Conservation (phyloP, 139 green algal genomes). For the Asterochloris sp. region DNA sequence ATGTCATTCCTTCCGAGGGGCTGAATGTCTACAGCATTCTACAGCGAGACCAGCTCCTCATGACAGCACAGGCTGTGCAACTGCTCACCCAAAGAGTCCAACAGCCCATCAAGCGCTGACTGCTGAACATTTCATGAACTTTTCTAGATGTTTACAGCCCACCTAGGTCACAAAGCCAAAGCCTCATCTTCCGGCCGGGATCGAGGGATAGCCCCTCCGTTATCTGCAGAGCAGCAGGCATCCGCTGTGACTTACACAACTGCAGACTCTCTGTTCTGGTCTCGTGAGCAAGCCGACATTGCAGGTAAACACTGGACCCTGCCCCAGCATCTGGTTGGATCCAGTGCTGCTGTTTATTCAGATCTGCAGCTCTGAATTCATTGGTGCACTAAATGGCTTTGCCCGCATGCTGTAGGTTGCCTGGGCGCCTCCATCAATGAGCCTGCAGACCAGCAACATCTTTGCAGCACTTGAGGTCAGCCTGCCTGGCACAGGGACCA, state of each 20-base stretch:
- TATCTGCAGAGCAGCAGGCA: not conserved
- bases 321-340: too few relatives aligned
- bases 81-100: not conserved
- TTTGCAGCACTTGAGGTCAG: too few relatives aligned
- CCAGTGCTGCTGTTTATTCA: too few relatives aligned
- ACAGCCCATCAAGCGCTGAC: not conserved
- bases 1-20: constrained; percentile 58
- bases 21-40: constrained; percentile 90
- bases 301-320: too few relatives aligned
- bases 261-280: not conserved
- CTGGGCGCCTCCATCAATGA: too few relatives aligned
- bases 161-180: not conserved
- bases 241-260: not conserved
- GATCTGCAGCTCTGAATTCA: too few relatives aligned
- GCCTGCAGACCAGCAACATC: too few relatives aligned
- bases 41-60: constrained; percentile 68
- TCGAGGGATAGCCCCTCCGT: not conserved
- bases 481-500: too few relatives aligned
- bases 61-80: constrained; percentile 42
- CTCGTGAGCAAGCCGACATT: too few relatives aligned
- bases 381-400: too few relatives aligned
- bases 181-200: not conserved
- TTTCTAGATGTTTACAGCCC: too few relatives aligned
- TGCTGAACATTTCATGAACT: not conserved
- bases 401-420: too few relatives aligned